Conservation (phyloP, 371 early-diverging fungal species). For the Mucor velutinosus region DNA sequence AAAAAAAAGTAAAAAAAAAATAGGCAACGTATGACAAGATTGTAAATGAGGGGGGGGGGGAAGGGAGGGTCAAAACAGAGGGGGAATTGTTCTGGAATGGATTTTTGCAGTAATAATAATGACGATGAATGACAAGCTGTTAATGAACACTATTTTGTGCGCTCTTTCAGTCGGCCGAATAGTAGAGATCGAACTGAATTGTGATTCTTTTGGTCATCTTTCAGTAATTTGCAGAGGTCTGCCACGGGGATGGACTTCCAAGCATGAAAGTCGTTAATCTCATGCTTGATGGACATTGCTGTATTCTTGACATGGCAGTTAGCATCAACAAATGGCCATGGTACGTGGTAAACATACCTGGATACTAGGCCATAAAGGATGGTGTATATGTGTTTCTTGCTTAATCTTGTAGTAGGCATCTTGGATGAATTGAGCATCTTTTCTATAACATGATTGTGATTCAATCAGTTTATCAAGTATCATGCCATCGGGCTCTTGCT, state of each 20-base stretch:
- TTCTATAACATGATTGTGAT: conserved; percentile 18
- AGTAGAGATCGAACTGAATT: conserved; percentile 12
- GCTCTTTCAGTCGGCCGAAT: conserved; percentile 13
- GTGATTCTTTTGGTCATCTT: conserved; percentile 27
- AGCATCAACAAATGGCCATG: not conserved
- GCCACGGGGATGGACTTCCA: conserved; percentile 37
- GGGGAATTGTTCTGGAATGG: not conserved
- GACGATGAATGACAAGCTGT: conserved; percentile 1
- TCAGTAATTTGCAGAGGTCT: conserved; percentile 25
- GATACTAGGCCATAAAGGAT: conserved; percentile 31
- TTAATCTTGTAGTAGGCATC: conserved; percentile 23
- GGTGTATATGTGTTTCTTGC: conserved; percentile 12
- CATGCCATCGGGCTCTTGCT: not conserved
- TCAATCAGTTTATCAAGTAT: not conserved
- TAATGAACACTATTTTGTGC: not conserved
- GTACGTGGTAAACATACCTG: conserved; percentile 12
- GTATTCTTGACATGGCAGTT: conserved; percentile 16
- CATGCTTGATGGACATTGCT: conserved; percentile 26
- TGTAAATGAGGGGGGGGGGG: not conserved
- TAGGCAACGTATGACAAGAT: not conserved
- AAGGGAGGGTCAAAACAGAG: not conserved
- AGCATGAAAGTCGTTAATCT: conserved; percentile 37
- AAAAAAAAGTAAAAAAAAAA: not conserved
- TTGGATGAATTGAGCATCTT: conserved; percentile 38
- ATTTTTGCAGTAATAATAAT: not conserved